A percentile compares a stretch with the other conserved stretches of the same genome.
These are phyloP conservation scores for Cryphonectria parasitica DNA, from an alignment of 2,329 filamentous ascomycete genomes.

Conservation along the genomic window DNA sequence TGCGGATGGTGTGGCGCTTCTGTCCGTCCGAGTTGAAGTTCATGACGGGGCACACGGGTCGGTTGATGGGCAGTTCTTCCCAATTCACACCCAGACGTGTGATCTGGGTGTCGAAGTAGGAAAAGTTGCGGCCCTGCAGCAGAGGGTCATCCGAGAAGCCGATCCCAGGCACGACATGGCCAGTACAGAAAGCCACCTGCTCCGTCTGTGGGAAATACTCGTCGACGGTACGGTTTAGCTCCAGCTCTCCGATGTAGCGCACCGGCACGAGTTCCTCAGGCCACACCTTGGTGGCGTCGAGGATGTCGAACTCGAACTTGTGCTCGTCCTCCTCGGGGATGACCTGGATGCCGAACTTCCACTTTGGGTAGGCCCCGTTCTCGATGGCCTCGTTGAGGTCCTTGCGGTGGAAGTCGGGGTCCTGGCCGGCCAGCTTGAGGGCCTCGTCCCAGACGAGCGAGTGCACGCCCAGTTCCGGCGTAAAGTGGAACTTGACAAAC, in stretches of 20 bases:
- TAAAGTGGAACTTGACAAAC: slow-evolving; percentile 81
- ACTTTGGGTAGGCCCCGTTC: slow-evolving; percentile 71
- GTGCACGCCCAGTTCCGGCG: slow-evolving; percentile 74
- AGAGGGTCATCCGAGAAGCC: slow-evolving; percentile 78
- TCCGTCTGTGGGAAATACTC: slow-evolving; percentile 84
- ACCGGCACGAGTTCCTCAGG: slow-evolving; percentile 77
- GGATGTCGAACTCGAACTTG: slow-evolving; percentile 82
- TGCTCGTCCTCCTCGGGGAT: slow-evolving; percentile 73
- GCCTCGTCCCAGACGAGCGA: slow-evolving; percentile 81
- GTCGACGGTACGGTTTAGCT: slow-evolving; percentile 78
- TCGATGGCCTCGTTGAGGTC: slow-evolving; percentile 77
- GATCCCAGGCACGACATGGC: slow-evolving; percentile 78
- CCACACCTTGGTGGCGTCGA: slow-evolving; percentile 87
- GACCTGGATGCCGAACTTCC: slow-evolving; percentile 82
- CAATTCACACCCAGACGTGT: slow-evolving; percentile 74
- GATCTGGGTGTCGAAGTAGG: slow-evolving; percentile 70
- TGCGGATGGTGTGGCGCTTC: slow-evolving; percentile 72
- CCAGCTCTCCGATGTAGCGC: slow-evolving; percentile 76
- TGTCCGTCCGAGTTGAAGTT: slow-evolving; percentile 78
- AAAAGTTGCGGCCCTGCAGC: slow-evolving; percentile 72
- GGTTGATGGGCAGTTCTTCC: slow-evolving; percentile 78
- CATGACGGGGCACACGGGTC: slow-evolving; percentile 74
- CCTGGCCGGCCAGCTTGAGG: slow-evolving; percentile 72
- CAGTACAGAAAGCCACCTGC: slow-evolving; percentile 81
- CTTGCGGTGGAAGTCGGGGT: slow-evolving; percentile 82